Conservation (phyloP, 1,284 basidiomycete species). For the Volvariella volvacea region DNA sequence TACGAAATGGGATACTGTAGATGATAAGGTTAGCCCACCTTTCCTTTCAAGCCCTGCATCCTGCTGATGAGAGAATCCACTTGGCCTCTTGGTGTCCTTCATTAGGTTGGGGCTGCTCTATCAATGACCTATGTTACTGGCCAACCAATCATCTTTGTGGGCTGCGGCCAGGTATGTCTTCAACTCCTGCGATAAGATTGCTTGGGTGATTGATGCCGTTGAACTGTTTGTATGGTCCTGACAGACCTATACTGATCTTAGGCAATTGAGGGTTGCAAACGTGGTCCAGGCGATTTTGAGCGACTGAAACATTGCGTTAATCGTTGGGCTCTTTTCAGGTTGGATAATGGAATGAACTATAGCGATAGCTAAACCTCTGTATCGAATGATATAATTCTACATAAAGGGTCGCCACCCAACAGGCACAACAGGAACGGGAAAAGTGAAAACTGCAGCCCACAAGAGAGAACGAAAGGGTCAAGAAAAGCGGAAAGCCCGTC, state of each 20-base stretch:
- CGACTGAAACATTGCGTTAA: slow-evolving; percentile 41
- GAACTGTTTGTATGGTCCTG: slow-evolving; percentile 11
- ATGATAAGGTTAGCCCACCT: slow-evolving; percentile 70
- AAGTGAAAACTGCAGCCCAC: too few species aligned
- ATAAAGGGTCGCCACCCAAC: too few species aligned
- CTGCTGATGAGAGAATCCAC: neutral
- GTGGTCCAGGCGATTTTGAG: slow-evolving; percentile 88
- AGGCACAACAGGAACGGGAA: too few species aligned
- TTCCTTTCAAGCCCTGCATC: neutral
- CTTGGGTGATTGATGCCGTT: slow-evolving; percentile 1
- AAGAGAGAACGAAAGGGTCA: neutral
- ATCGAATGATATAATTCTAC: too few species aligned
- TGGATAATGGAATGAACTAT: too few species aligned
- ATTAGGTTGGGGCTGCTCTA: slow-evolving; percentile 87
- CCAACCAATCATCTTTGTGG: slow-evolving; percentile 94
- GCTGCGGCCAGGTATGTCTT: slow-evolving; percentile 80
- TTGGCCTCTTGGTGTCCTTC: neutral
- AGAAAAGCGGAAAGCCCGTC: too few species aligned
- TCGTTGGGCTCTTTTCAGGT: too few species aligned
- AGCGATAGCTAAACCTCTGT: too few species aligned
- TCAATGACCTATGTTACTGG: slow-evolving; percentile 98
- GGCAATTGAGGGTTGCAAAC: slow-evolving; percentile 85
- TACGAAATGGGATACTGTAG: slow-evolving; percentile 97
- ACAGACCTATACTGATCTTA: slow-evolving; percentile 90
- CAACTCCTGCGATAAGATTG: slow-evolving; percentile 4